Evolutionary conservation across 2,329 filamentous ascomycete species (phyloP).

Genomic region (Magnaporthales sp.): DNA sequence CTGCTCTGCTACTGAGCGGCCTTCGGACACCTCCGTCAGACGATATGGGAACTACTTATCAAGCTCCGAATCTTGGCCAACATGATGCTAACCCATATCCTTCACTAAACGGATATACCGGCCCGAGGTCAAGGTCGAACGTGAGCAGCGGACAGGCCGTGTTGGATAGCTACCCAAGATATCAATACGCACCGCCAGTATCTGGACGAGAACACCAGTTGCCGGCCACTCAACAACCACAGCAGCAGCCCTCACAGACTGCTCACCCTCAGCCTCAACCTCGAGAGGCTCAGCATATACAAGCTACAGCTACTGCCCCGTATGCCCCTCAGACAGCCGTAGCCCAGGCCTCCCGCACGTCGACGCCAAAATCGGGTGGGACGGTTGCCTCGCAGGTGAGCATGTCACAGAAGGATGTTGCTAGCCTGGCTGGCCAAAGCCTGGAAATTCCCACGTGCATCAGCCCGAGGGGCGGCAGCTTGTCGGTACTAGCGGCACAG

Average conservation of each 20-base stretch:
- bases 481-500: slow-evolving; percentile 78
- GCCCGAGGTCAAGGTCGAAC: slow-evolving; percentile 10
- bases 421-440: slow-evolving; percentile 41
- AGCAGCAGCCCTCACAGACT: background rate
- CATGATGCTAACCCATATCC: slow-evolving; percentile 16
- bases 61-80: slow-evolving; percentile 18
- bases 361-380: slow-evolving; percentile 26
- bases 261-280: slow-evolving; percentile 6
- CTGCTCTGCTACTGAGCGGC: slow-evolving; percentile 9
- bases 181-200: slow-evolving; percentile 4
- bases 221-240: slow-evolving; percentile 3
- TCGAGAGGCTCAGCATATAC: background rate
- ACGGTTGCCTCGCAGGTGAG: slow-evolving; percentile 17
- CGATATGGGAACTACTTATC: slow-evolving; percentile 23
- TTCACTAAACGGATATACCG: slow-evolving; percentile 6
- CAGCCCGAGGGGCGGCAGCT: slow-evolving; percentile 62
- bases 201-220: slow-evolving; percentile 7
- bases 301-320: slow-evolving; percentile 10
- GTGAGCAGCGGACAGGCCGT: slow-evolving; percentile 12
- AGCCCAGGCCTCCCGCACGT: slow-evolving; percentile 24
- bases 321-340: slow-evolving; percentile 16
- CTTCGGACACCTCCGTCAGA: slow-evolving; percentile 20
- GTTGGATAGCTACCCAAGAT: slow-evolving; percentile 6
- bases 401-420: slow-evolving; percentile 16
- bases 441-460: slow-evolving; percentile 70